A percentile compares a stretch with the other conserved stretches of the same genome.
Evolutionary conservation across 2,329 filamentous ascomycete species (phyloP).

Genomic region (Aspergillus fischeri): DNA sequence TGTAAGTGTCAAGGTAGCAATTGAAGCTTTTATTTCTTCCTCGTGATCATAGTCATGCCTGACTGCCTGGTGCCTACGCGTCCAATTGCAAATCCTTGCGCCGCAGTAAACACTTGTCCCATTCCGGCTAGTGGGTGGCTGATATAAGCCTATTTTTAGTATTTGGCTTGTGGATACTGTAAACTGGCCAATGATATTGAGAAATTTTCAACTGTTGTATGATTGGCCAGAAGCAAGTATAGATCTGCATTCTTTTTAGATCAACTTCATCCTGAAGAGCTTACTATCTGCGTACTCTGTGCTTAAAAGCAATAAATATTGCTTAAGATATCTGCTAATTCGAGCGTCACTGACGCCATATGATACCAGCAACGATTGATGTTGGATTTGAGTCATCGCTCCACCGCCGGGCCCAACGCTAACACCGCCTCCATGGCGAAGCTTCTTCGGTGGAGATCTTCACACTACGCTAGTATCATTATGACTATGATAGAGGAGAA

Average conservation of each 20-base stretch:
- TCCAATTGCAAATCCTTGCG: conserved; percentile 4
- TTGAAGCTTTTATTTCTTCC: not conserved
- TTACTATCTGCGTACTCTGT: not conserved
- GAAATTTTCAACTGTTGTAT: not conserved
- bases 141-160: conserved; percentile 19
- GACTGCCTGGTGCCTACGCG: conserved; percentile 8
- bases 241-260: not conserved
- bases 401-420: conserved; percentile 27
- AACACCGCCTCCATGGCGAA: conserved; percentile 29
- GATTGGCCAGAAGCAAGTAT: not conserved
- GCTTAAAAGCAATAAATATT: conserved; percentile 24
- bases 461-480: not conserved
- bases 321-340: conserved; percentile 18
- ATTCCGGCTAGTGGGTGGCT: conserved; percentile 14
- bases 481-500: too few relatives aligned
- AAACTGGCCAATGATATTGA: not conserved
- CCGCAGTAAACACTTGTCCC: conserved; percentile 15
- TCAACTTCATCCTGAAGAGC: not conserved
- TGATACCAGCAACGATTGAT: conserved; percentile 31
- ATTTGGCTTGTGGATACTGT: not conserved
- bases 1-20: not conserved
- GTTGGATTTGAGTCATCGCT: conserved; percentile 26
- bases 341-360: conserved; percentile 24
- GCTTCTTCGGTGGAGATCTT: conserved; percentile 29
- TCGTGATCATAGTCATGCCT: conserved; percentile 4